A percentile compares a stretch with the other conserved stretches of the same genome.
These are phyloP conservation scores for Exserohilum rostratum DNA, from an alignment of 2,329 filamentous ascomycete species.

Conservation along the genomic window DNA sequence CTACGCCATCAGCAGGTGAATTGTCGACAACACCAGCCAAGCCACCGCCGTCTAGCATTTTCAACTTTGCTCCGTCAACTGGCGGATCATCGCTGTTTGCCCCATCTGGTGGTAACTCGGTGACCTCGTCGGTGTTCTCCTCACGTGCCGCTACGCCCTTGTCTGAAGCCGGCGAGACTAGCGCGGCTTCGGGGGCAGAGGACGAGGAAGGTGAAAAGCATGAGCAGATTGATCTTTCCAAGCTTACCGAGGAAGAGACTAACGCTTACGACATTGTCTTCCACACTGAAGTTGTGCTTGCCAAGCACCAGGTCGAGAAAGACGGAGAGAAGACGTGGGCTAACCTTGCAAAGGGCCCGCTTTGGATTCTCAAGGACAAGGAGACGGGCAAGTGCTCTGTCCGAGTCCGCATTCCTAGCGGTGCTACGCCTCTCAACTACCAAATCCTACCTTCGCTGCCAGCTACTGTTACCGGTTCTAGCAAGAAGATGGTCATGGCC, in stretches of 20 bases:
- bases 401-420: slow-evolving; percentile 42
- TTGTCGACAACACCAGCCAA: slow-evolving; percentile 38
- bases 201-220: slow-evolving; percentile 39
- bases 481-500: slow-evolving; percentile 39
- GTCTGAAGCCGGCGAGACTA: slow-evolving; percentile 41
- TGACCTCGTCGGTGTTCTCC: slow-evolving; percentile 37
- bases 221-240: slow-evolving; percentile 39
- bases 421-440: slow-evolving; percentile 42
- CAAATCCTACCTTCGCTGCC: slow-evolving; percentile 35
- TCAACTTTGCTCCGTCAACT: slow-evolving; percentile 30
- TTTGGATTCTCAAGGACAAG: slow-evolving; percentile 48
- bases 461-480: slow-evolving; percentile 29
- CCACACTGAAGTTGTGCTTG: slow-evolving; percentile 34
- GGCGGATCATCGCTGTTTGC: slow-evolving; percentile 27
- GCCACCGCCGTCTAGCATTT: slow-evolving; percentile 28
- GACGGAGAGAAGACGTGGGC: slow-evolving; percentile 39
- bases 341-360: slow-evolving; percentile 38
- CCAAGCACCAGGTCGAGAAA: slow-evolving; percentile 36
- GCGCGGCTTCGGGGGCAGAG: slow-evolving; percentile 34
- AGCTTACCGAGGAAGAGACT: slow-evolving; percentile 42
- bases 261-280: slow-evolving; percentile 43
- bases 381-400: slow-evolving; percentile 39
- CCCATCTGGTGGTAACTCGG: slow-evolving; percentile 32
- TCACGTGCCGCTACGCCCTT: slow-evolving; percentile 47
- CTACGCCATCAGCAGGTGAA: slow-evolving; percentile 32